Percentiles rank a stretch among this genome's conserved stretches.
Evolutionary conservation across 768 basidiomycete genomes (phyloP).

Genomic region (Lactarius akahatsu): DNA sequence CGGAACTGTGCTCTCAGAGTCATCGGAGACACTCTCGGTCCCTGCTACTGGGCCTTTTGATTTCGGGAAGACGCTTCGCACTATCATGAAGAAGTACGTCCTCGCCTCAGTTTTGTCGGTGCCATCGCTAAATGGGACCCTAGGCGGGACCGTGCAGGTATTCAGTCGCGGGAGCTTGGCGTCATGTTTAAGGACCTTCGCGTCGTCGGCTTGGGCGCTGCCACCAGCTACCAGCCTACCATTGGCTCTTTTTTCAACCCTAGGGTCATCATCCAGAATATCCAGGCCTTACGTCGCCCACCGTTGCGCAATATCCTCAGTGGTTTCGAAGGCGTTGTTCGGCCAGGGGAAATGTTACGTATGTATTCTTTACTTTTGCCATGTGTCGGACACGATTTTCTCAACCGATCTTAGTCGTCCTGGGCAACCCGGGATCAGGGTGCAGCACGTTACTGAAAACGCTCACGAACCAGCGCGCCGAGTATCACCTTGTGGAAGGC

Average conservation of each 20-base stretch:
- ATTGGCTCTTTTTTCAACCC: conserved; percentile 66
- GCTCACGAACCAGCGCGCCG: conserved; percentile 72
- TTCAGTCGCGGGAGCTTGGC: conserved; percentile 55
- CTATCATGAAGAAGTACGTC: conserved; percentile 31
- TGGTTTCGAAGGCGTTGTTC: conserved; percentile 55
- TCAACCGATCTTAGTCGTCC: background rate
- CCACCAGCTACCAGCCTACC: conserved; percentile 55
- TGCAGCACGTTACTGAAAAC: conserved; percentile 86
- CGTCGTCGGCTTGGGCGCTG: conserved; percentile 58
- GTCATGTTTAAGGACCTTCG: conserved; percentile 58
- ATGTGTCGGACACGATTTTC: background rate
- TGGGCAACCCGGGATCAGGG: conserved; percentile 77
- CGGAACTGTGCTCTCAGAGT: background rate
- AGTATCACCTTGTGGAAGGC: conserved; percentile 62
- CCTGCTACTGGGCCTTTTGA: conserved; percentile 33
- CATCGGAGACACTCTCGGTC: conserved; percentile 30
- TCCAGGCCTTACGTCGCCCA: conserved; percentile 56
- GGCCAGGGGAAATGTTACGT: conserved; percentile 71
- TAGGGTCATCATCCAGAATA: conserved; percentile 40
- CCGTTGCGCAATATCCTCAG: conserved; percentile 54
- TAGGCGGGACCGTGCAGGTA: conserved; percentile 50
- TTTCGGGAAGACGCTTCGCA: conserved; percentile 34
- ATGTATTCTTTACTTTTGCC: conserved; percentile 34
- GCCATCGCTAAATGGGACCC: background rate
- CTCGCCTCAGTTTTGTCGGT: background rate